These are phyloP conservation scores for Boletus insuetus DNA, from an alignment of 768 basidiomycete species.

Conservation along the genomic window DNA sequence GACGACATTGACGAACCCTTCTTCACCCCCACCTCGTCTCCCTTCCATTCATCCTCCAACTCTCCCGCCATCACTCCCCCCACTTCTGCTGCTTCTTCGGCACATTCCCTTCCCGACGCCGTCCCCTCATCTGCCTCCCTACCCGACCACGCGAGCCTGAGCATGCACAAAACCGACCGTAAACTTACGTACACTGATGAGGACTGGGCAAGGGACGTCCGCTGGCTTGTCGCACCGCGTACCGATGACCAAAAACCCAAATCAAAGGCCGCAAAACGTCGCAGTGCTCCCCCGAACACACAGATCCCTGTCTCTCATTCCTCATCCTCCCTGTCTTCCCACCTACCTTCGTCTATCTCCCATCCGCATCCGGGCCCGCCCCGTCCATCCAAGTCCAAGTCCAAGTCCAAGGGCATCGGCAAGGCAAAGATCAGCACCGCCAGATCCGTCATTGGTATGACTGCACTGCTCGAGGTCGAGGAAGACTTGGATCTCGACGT, in stretches of 20 bases:
- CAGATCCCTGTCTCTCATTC: slow-evolving; percentile 20
- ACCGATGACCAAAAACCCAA: slow-evolving; percentile 14
- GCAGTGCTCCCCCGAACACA: slow-evolving; percentile 14
- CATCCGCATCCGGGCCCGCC: slow-evolving; percentile 10
- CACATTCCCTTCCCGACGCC: slow-evolving; percentile 31
- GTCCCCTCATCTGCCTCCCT: slow-evolving; percentile 33
- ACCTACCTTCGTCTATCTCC: slow-evolving; percentile 2
- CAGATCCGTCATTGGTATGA: slow-evolving; percentile 51
- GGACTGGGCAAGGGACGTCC: slow-evolving; percentile 67
- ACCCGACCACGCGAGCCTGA: slow-evolving; percentile 25
- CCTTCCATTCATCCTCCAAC: slow-evolving; percentile 14
- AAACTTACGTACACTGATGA: slow-evolving; percentile 46
- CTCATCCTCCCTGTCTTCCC: slow-evolving; percentile 20
- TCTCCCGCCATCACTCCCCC: slow-evolving; percentile 24
- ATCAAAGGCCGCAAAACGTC: slow-evolving; percentile 20
- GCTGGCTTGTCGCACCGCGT: slow-evolving; percentile 53
- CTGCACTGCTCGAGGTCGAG: slow-evolving; percentile 52
- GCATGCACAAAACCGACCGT: slow-evolving; percentile 23
- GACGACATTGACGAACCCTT: slow-evolving; percentile 45
- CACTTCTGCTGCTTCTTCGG: slow-evolving; percentile 30
- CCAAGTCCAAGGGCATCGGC: slow-evolving; percentile 23
- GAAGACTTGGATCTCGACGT: slow-evolving; percentile 37
- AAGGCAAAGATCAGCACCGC: slow-evolving; percentile 35
- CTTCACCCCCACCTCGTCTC: slow-evolving; percentile 40
- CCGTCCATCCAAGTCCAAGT: slow-evolving; percentile 29